Base-by-base conservation (phyloP, 164 flowering plant species). In the Nelumbo lutea region DNA sequence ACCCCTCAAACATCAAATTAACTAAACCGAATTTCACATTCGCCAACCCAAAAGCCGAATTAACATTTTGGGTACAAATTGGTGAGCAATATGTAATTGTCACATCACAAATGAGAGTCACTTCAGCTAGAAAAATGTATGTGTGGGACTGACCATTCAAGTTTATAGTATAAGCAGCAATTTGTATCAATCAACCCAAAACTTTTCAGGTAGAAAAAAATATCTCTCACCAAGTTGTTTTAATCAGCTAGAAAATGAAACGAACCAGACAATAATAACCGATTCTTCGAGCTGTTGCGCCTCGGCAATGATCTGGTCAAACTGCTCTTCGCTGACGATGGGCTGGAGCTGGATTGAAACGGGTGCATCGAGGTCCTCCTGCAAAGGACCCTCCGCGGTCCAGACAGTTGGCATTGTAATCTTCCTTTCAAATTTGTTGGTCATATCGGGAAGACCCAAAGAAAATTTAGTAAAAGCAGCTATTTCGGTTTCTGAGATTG, bases 211-310 rank as follows among this genome's bases (percentile, higher is more conserved):
- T 27, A 27, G 27, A 27, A 27, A 27, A 27, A 27, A 27, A 27
- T 27, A 27, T 27, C 27, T 27, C 27, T 46, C 48, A 27, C 6
- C 63, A 52, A 43, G 27, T 27, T 42, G 27, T 51, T 48, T 3
- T 39, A 5, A 13, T 38, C 56, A 15, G 13, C 10, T 14, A 42
- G 4, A 40, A 41, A 64, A 1, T 42, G 46, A 59, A 43, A 71
- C 82, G 8, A 70, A 90, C 96, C 96, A 90, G 69, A 90, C 73
- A 46, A 90, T 55, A n/a, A 88, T 58, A 7, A 87, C 68, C 1
- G 87, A 52, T 70, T 83, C 83, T 40, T 81, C 82, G 9, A 79
- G 83, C 76, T 80, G 85, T 58, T 87, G 85, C 2, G 91, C 91
- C 66, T 86, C 90, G 6, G 84, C 84, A 4, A 88, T 45, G 44